Conservation (phyloP, 2,329 filamentous ascomycete genomes). For the Aschersonia sp. region DNA sequence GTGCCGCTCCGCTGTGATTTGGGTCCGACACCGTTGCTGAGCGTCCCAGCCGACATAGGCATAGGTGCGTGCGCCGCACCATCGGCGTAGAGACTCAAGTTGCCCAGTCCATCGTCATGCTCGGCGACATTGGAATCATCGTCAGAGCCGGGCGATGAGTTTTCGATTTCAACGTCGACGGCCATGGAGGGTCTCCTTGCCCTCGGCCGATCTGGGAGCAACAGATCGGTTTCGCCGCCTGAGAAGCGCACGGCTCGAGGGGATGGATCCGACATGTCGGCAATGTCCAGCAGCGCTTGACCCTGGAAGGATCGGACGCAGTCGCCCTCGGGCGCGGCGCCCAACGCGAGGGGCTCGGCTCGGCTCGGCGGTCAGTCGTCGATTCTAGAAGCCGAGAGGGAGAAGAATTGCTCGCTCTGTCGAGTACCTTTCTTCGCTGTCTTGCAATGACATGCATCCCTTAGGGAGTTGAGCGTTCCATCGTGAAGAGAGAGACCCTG, state of each 20-base stretch:
- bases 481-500: neutral
- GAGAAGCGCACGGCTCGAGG: conserved; percentile 44
- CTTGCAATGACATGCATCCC: neutral
- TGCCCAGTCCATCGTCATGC: conserved; percentile 32
- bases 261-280: conserved; percentile 30
- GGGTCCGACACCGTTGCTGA: conserved; percentile 23
- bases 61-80: conserved; percentile 16
- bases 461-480: neutral
- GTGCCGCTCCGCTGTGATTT: conserved; percentile 23
- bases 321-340: neutral
- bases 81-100: conserved; percentile 29
- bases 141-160: conserved; percentile 12
- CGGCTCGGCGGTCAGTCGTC: conserved; percentile 3
- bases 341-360: conserved; percentile 1
- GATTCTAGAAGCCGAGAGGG: neutral
- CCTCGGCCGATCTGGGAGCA: conserved; percentile 26
- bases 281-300: neutral
- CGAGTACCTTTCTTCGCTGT: no score
- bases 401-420: no score
- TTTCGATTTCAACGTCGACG: conserved; percentile 11
- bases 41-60: conserved; percentile 23
- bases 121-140: conserved; percentile 32
- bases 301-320: neutral
- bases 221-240: conserved; percentile 26
- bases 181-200: conserved; percentile 17